Evolutionary conservation across 805 yeast genomes (phyloP).

Genomic region (Kuraishia hungarica): DNA sequence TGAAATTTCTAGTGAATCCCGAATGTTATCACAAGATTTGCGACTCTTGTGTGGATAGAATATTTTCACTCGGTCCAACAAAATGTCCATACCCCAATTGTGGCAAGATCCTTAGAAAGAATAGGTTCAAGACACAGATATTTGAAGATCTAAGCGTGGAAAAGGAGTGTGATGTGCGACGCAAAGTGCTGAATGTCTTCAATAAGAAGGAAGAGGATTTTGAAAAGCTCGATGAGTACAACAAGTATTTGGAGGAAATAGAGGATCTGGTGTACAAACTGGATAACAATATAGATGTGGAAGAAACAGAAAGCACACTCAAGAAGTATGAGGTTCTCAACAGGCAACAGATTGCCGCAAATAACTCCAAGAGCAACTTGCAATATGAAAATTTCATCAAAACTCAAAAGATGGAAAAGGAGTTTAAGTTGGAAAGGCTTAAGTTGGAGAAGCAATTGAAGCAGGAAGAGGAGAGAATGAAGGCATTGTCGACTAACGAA

Average conservation of each 20-base stretch:
- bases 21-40: slow-evolving; percentile 98
- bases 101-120: slow-evolving; percentile 77
- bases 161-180: slow-evolving; percentile 85
- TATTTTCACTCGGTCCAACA: slow-evolving; percentile 90
- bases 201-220: slow-evolving; percentile 79
- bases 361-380: slow-evolving; percentile 63
- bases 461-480: slow-evolving; percentile 37
- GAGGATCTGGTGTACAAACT: slow-evolving; percentile 77
- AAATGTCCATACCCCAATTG: slow-evolving; percentile 94
- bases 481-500: slow-evolving; percentile 41
- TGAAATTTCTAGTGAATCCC: slow-evolving; percentile 87
- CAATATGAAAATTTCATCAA: slow-evolving; percentile 59
- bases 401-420: slow-evolving; percentile 62
- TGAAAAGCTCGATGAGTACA: slow-evolving; percentile 46
- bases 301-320: slow-evolving; percentile 56
- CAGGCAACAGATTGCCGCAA: slow-evolving; percentile 66
- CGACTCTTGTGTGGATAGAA: slow-evolving; percentile 93
- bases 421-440: slow-evolving; percentile 59
- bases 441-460: slow-evolving; percentile 52
- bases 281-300: slow-evolving; percentile 60
- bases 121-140: slow-evolving; percentile 83
- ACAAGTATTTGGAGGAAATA: slow-evolving; percentile 73
- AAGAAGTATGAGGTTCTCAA: slow-evolving; percentile 66
- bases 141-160: slow-evolving; percentile 90
- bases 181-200: slow-evolving; percentile 65